These are phyloP conservation scores for Iris macrosiphon DNA, from an alignment of 106 monocot genomes.

Conservation along the genomic window DNA sequence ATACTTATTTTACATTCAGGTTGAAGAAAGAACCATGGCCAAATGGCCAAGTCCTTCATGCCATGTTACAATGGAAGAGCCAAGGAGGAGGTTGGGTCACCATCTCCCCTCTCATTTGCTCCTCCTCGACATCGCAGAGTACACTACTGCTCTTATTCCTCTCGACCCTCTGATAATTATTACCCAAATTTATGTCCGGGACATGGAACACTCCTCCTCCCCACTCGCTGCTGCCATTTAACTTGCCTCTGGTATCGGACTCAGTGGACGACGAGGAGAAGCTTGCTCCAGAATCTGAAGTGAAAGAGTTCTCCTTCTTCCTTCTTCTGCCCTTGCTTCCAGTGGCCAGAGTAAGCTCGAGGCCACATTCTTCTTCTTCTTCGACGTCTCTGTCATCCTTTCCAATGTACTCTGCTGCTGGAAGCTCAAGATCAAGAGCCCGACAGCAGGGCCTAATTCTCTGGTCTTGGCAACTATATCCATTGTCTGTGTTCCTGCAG, in stretches of 20 bases:
- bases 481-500: too few species aligned
- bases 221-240: conserved; percentile 17
- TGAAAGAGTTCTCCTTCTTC: conserved; percentile 25
- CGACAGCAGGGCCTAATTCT: background rate
- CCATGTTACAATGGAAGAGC: conserved; percentile 19
- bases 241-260: conserved; percentile 20
- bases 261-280: conserved; percentile 29
- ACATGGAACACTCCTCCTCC: conserved; percentile 18
- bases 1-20: too few species aligned
- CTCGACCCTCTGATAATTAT: background rate
- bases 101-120: conserved; percentile 1
- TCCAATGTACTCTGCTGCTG: too few species aligned
- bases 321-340: conserved; percentile 29
- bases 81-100: conserved; percentile 12
- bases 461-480: too few species aligned
- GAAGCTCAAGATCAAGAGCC: conserved; percentile 17
- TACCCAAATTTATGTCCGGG: background rate
- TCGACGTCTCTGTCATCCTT: too few species aligned
- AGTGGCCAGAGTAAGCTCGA: conserved; percentile 42
- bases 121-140: too few species aligned
- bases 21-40: too few species aligned
- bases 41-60: too few species aligned
- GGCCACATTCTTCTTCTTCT: conserved; percentile 9
- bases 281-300: conserved; percentile 39
- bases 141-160: conserved; percentile 3